Conservation (phyloP, 495 filamentous ascomycete genomes). For the Physcia stellaris region DNA sequence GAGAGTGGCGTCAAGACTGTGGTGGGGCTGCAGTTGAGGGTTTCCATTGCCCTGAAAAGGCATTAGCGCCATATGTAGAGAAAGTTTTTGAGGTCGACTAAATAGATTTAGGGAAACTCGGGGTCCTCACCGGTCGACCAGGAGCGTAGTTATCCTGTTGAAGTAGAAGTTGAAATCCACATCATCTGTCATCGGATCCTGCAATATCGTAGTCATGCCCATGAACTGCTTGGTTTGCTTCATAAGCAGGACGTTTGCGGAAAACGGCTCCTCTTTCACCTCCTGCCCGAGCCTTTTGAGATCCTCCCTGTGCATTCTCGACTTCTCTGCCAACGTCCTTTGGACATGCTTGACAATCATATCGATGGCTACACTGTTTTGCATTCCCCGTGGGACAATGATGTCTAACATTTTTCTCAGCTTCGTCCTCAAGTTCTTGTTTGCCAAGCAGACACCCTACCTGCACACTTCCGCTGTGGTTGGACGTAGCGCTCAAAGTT, state of each 20-base stretch:
- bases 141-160: slow-evolving; percentile 66
- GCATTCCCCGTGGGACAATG: slow-evolving; percentile 85
- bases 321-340: slow-evolving; percentile 72
- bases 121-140: slow-evolving; percentile 62
- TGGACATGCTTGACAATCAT: slow-evolving; percentile 90
- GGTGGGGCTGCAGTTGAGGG: slow-evolving; percentile 44
- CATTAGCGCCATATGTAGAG: too few species aligned
- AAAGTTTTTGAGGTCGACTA: too few species aligned
- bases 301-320: slow-evolving; percentile 61
- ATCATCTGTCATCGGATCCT: slow-evolving; percentile 59
- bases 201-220: slow-evolving; percentile 83
- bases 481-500: slow-evolving; percentile 85
- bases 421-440: neutral
- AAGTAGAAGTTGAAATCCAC: slow-evolving; percentile 98
- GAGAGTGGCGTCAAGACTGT: slow-evolving; percentile 57
- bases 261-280: slow-evolving; percentile 55
- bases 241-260: slow-evolving; percentile 56
- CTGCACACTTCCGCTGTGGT: slow-evolving; percentile 72
- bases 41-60: slow-evolving; percentile 58
- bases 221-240: slow-evolving; percentile 61
- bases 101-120: too few species aligned
- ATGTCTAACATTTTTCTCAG: slow-evolving; percentile 50
- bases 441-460: slow-evolving; percentile 22
- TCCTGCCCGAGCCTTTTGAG: slow-evolving; percentile 58
- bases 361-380: slow-evolving; percentile 87